Conservation (phyloP, 2,329 filamentous ascomycete species). For the Beauveria scarabaeidicola region DNA sequence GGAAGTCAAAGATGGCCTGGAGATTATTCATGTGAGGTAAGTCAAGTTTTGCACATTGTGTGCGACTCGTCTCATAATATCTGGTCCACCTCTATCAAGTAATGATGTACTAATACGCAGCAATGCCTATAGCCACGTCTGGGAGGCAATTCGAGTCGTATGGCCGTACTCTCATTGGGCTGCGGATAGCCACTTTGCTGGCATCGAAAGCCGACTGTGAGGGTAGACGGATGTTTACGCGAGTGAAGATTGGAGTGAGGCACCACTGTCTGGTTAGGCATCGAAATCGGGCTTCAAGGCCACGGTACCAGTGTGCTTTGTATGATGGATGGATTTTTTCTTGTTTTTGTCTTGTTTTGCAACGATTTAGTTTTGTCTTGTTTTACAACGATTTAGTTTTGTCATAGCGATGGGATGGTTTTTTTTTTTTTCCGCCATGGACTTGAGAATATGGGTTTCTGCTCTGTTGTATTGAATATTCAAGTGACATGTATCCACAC, state of each 20-base stretch:
- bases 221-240: neutral
- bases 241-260: neutral
- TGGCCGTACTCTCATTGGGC: constrained; percentile 90
- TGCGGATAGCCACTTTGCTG: constrained; percentile 57
- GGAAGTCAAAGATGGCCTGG: constrained; percentile 78
- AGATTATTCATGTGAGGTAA: constrained; percentile 85
- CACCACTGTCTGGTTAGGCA: too few species aligned
- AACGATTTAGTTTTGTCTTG: neutral
- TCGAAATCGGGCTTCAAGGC: neutral
- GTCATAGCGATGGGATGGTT: constrained; percentile 9
- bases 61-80: neutral
- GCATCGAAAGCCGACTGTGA: constrained; percentile 73
- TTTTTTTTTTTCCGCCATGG: neutral
- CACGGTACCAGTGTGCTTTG: neutral
- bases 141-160: constrained; percentile 83
- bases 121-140: constrained; percentile 61
- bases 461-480: neutral
- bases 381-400: neutral
- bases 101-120: constrained; percentile 23
- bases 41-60: constrained; percentile 21
- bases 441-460: neutral
- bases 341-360: neutral
- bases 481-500: neutral
- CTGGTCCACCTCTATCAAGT: neutral
- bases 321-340: constrained; percentile 3